Conservation (phyloP, 108 stramenopile genomes). For the Cyclotella cryptica region DNA sequence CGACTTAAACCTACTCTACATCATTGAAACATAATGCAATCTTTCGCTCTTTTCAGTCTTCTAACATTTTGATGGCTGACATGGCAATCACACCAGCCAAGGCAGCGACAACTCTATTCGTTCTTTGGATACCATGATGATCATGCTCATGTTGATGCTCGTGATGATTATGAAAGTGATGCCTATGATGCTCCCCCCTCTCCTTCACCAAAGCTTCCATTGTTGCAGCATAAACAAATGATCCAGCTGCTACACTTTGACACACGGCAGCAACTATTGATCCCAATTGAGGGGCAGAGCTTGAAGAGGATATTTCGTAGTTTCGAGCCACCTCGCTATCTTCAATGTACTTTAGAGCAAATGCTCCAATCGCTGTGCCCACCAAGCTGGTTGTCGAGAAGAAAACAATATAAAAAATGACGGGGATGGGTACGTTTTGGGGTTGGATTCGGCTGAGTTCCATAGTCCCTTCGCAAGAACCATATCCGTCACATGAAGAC, state of each 20-base stretch:
- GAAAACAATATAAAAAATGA: not conserved
- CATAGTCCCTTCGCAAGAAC: not conserved
- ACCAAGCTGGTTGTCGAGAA: slow-evolving; percentile 12
- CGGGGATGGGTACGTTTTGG: not conserved
- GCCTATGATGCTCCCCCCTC: slow-evolving; percentile 10
- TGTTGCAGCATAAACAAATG: slow-evolving; percentile 12
- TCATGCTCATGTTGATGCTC: not conserved
- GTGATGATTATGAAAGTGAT: slow-evolving; percentile 5
- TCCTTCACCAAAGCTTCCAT: slow-evolving; percentile 18
- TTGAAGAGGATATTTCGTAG: no score
- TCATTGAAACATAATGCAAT: not conserved
- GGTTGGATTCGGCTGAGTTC: not conserved
- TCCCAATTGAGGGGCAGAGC: not conserved
- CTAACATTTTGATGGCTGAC: slow-evolving; percentile 5
- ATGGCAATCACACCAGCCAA: slow-evolving; percentile 4
- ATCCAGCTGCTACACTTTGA: slow-evolving; percentile 12
- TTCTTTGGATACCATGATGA: slow-evolving; percentile 7
- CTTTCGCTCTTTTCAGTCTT: not conserved
- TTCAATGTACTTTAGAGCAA: slow-evolving; percentile 1
- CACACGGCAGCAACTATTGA: slow-evolving; percentile 5
- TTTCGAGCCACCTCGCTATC: not conserved
- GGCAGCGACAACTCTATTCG: slow-evolving; percentile 9
- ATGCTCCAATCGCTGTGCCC: slow-evolving; percentile 13
- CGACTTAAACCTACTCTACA: no score
- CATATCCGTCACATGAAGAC: not conserved